These are phyloP conservation scores for Dacryopinax primogenitus DNA, from an alignment of 768 basidiomycete species.

Conservation along the genomic window DNA sequence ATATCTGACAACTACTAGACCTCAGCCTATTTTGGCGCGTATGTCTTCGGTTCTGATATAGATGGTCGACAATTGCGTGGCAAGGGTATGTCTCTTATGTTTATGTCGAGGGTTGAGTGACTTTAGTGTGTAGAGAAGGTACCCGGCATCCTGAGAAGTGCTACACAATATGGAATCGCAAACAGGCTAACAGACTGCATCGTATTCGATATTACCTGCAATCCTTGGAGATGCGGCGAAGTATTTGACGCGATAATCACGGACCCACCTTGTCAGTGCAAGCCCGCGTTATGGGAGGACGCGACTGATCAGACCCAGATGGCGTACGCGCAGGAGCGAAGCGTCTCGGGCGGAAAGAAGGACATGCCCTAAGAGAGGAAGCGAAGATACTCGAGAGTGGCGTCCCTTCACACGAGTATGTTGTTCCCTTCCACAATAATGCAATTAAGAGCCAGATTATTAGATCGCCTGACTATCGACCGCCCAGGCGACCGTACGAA, in stretches of 20 bases:
- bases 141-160: slow-evolving; percentile 69
- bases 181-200: slow-evolving; percentile 66
- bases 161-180: slow-evolving; percentile 67
- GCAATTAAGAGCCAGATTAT: slow-evolving; percentile 18
- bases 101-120: not conserved
- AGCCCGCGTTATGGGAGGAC: not conserved
- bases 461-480: slow-evolving; percentile 57
- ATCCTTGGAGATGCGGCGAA: slow-evolving; percentile 79
- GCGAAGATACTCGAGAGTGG: slow-evolving; percentile 26
- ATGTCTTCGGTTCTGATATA: slow-evolving; percentile 85
- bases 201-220: slow-evolving; percentile 84
- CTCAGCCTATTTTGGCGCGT: slow-evolving; percentile 73
- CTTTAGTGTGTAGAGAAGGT: slow-evolving; percentile 25
- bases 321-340: slow-evolving; percentile 59
- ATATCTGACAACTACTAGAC: slow-evolving; percentile 38
- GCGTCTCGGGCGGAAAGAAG: slow-evolving; percentile 26
- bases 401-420: slow-evolving; percentile 28
- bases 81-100: slow-evolving; percentile 42
- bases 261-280: slow-evolving; percentile 81
- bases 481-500: slow-evolving; percentile 86
- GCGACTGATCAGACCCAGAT: slow-evolving; percentile 35
- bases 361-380: slow-evolving; percentile 15
- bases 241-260: slow-evolving; percentile 91
- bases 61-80: slow-evolving; percentile 96
- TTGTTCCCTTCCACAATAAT: slow-evolving; percentile 3